Base-by-base conservation (phyloP, 2,329 filamentous ascomycete genomes). In the Fusarium paranaense region DNA sequence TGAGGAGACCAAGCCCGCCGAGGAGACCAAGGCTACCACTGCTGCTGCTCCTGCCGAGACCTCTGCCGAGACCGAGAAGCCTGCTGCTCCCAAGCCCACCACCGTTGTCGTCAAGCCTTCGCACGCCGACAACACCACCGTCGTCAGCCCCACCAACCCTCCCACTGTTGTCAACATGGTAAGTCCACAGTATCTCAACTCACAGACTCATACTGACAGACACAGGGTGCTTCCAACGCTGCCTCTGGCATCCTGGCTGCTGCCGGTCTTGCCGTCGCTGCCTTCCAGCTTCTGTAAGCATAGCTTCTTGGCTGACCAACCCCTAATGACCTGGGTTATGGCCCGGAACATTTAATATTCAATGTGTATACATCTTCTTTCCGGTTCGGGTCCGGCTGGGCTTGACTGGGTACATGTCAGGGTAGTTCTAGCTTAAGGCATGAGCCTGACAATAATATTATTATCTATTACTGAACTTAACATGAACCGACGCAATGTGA, bases 261-360 rank as follows among this genome's bases (percentile, higher is more conserved):
- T 52, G 47, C 47, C 18, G 25, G 47, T 52, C 47, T 52, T n/a
- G 47, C 47, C 47, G 25, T 32, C 5, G 47, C 47, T 52, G 47
- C 47, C 47, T 52, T 52, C 47, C 47, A 52, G 58, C 64, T 62
- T 66, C 63, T 66, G 27, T 66, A 61, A 65, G 47, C 20, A 10
- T 33, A 27, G 52, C 47, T 35, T 40, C 20, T 20, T 38, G 35
- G 35, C 22, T 37, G 16, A 37, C 47, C 25, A 52, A 52, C 47
- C 47, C 47, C 47, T 59, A 38, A 59, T 59, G 56, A 59, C 35
- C 35, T 59, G 56, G 56, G 56, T 59, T 59, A 59, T 59, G 33
- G 56, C 56, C 56, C 56, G 22, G 56, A 38, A 27, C 22, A 37
- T 59, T 32, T 59, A 59, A 59, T 59, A 25, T 58, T 37, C 30